Conservation (phyloP, 768 basidiomycete genomes). For the Hortiboletus flavorubellus region DNA sequence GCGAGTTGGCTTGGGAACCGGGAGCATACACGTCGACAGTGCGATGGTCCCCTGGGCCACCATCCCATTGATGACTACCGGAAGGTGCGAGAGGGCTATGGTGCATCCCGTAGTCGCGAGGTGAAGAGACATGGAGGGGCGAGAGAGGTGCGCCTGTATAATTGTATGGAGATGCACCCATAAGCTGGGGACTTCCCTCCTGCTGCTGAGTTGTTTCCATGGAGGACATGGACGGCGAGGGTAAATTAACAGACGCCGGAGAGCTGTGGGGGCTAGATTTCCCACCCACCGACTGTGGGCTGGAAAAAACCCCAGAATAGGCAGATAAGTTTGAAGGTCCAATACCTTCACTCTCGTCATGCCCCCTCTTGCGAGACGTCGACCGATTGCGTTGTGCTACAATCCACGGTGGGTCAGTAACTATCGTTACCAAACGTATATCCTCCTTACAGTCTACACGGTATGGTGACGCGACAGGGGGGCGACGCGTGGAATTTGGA, state of each 20-base stretch:
- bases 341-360: constrained; percentile 57
- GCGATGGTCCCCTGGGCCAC: constrained; percentile 36
- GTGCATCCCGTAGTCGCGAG: constrained; percentile 51
- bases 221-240: constrained; percentile 61
- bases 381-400: constrained; percentile 69
- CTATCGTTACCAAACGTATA: not conserved
- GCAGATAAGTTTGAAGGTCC: constrained; percentile 39
- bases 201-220: constrained; percentile 42
- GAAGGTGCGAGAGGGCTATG: constrained; percentile 30
- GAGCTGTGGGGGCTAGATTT: constrained; percentile 69
- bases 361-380: constrained; percentile 69
- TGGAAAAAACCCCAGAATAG: constrained; percentile 56
- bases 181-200: constrained; percentile 56
- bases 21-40: constrained; percentile 44
- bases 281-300: constrained; percentile 44
- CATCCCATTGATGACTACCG: constrained; percentile 43
- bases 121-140: constrained; percentile 49
- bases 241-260: constrained; percentile 66
- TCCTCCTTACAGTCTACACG: constrained; percentile 57
- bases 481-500: constrained; percentile 48
- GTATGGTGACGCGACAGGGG: constrained; percentile 60
- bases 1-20: constrained; percentile 30
- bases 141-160: constrained; percentile 46
- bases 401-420: constrained; percentile 17
- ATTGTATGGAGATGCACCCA: constrained; percentile 42